Percentiles rank a stretch among this genome's conserved stretches.
Evolutionary conservation across 257 asterid genomes (phyloP).

Genomic region (Solanum gandarillasii): DNA sequence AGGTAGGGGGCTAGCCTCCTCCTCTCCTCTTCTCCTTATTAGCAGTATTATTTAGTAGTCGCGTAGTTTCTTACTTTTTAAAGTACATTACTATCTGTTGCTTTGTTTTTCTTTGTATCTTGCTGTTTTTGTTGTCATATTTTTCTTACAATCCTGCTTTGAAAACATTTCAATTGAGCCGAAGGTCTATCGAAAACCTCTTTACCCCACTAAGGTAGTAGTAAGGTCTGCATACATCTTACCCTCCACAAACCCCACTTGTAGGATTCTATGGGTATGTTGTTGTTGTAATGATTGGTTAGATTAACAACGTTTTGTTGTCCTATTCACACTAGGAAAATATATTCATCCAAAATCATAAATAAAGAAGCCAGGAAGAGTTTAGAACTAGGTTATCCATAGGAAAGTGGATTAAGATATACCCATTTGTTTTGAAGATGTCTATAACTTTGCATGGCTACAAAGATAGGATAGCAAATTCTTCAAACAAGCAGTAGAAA

Average conservation of each 20-base stretch:
- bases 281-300: background rate
- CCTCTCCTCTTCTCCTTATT: background rate
- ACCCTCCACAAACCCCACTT: background rate
- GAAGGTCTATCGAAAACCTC: background rate
- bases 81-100: background rate
- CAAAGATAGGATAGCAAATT: background rate
- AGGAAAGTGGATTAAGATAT: background rate
- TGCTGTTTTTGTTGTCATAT: background rate
- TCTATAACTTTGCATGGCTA: background rate
- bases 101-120: background rate
- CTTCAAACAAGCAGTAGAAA: background rate
- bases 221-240: background rate
- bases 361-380: background rate
- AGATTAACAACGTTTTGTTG: background rate
- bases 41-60: background rate
- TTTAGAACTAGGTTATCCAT: background rate
- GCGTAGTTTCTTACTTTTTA: background rate
- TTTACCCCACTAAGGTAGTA: background rate
- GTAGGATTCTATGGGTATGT: background rate
- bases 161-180: background rate
- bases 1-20: background rate
- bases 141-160: background rate
- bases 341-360: background rate
- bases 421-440: background rate
- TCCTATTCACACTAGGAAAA: background rate